Conservation (phyloP, 2,329 filamentous ascomycete species). For the Pestalotiopsis sp. region DNA sequence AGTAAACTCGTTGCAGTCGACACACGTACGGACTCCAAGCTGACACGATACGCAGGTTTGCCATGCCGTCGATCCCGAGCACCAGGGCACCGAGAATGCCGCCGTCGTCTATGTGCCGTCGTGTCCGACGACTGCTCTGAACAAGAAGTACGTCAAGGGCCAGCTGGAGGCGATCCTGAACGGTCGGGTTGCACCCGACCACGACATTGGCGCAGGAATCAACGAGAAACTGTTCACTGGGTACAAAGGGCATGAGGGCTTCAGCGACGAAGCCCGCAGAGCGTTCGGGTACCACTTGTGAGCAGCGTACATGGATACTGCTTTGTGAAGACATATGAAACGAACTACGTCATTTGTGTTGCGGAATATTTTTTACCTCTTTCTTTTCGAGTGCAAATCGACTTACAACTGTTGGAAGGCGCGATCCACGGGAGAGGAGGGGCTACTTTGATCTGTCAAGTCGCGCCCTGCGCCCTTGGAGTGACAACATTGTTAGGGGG, state of each 20-base stretch:
- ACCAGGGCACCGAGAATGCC: conserved; percentile 34
- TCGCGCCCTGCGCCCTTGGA: too few relatives aligned
- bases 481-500: too few relatives aligned
- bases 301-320: not conserved
- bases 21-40: not conserved
- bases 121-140: conserved; percentile 34
- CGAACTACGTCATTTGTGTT: too few relatives aligned
- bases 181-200: not conserved
- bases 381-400: too few relatives aligned
- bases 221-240: conserved; percentile 13
- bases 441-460: too few relatives aligned
- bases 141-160: conserved; percentile 10
- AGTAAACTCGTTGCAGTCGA: conserved; percentile 16
- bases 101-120: conserved; percentile 40
- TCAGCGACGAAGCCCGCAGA: not conserved
- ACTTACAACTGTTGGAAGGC: too few relatives aligned
- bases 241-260: not conserved
- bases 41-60: conserved; percentile 27
- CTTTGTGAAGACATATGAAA: not conserved
- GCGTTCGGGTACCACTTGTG: not conserved
- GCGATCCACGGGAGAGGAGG: too few relatives aligned
- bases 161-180: not conserved
- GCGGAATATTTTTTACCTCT: too few relatives aligned
- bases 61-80: conserved; percentile 43
- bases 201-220: not conserved